Conservation (phyloP, 345 rosid species). For the Eutrema japonicum region DNA sequence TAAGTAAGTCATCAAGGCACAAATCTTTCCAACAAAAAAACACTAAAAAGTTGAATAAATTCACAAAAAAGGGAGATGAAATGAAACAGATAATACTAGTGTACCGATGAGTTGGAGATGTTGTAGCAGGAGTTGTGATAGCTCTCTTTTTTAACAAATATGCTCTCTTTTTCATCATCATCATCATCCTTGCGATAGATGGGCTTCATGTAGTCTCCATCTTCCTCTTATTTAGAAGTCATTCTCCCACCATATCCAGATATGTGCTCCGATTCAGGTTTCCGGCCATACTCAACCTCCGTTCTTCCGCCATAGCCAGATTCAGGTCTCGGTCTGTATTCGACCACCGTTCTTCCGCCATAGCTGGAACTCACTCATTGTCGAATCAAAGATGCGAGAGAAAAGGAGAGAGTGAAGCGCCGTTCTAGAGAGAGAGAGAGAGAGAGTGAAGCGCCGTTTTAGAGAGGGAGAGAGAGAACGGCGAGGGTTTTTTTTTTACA, state of each 20-base stretch:
- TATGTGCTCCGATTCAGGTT: conserved; percentile 41
- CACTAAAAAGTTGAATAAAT: too few species aligned
- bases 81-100: neutral
- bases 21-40: too few species aligned
- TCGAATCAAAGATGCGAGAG: too few species aligned
- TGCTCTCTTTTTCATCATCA: neutral
- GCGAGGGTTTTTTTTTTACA: too few species aligned
- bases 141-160: neutral
- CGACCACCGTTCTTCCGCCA: too few species aligned
- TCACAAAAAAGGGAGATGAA: neutral
- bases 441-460: too few species aligned
- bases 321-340: too few species aligned
- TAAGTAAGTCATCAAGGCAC: too few species aligned
- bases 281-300: conserved; percentile 45
- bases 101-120: conserved; percentile 70
- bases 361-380: too few species aligned
- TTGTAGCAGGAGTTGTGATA: conserved; percentile 61
- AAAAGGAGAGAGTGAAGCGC: fast-evolving
- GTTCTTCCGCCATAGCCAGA: conserved; percentile 29
- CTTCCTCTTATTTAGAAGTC: neutral
- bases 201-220: conserved; percentile 42
- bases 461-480: too few species aligned
- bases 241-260: conserved; percentile 45
- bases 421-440: too few species aligned
- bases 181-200: conserved; percentile 6